Evolutionary conservation across 2,329 filamentous ascomycete species (phyloP).

Genomic region (Sporothrix brunneoviolacea): DNA sequence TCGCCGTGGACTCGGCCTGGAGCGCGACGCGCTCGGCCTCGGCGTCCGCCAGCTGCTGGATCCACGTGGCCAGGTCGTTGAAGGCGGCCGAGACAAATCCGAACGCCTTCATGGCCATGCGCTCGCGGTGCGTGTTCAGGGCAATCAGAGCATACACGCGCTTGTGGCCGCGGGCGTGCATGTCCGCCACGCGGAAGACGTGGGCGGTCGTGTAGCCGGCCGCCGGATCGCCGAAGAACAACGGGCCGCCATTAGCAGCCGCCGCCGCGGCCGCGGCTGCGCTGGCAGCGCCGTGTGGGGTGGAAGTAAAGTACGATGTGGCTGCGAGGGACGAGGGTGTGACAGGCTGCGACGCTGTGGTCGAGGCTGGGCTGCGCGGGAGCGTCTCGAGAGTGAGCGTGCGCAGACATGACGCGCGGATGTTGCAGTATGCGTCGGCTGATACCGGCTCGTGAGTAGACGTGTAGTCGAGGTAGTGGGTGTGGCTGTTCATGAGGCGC

Average conservation of each 20-base stretch:
- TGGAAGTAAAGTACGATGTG: background rate
- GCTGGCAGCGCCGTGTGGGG: conserved; percentile 42
- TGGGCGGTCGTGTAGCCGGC: conserved; percentile 64
- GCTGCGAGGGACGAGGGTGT: conserved; percentile 21
- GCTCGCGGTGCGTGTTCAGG: conserved; percentile 58
- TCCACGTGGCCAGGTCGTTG: conserved; percentile 58
- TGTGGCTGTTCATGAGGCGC: conserved; percentile 39
- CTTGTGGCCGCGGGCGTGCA: conserved; percentile 60
- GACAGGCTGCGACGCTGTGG: conserved; percentile 20
- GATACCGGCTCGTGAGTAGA: conserved; percentile 60
- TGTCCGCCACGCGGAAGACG: conserved; percentile 62
- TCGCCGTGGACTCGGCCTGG: conserved; percentile 33
- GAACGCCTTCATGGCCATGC: conserved; percentile 60
- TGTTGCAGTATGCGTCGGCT: conserved; percentile 57
- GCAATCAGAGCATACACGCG: conserved; percentile 63
- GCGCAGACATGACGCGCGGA: conserved; percentile 59
- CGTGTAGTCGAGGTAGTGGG: conserved; percentile 61
- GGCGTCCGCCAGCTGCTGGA: conserved; percentile 56
- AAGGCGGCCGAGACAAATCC: conserved; percentile 56
- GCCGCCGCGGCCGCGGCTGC: conserved; percentile 40
- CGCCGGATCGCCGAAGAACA: conserved; percentile 60
- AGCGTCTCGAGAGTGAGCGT: conserved; percentile 62
- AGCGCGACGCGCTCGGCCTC: conserved; percentile 48
- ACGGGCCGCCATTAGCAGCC: conserved; percentile 52
- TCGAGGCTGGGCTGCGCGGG: conserved; percentile 45